Conservation (phyloP, 768 basidiomycete genomes). For the Polyporus arcularius region DNA sequence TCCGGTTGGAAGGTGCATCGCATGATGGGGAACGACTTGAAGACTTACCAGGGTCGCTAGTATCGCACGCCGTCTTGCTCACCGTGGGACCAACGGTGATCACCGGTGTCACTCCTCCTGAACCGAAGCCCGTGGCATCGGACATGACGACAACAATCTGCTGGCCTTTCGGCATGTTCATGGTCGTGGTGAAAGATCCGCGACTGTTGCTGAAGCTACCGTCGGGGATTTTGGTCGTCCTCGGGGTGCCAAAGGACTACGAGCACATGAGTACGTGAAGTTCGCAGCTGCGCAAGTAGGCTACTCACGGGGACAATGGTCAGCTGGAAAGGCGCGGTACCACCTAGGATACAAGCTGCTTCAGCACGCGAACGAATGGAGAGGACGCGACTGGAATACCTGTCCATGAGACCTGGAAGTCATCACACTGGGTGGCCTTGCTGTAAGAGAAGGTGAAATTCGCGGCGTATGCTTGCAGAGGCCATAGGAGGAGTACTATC, state of each 20-base stretch:
- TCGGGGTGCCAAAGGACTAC: constrained; percentile 55
- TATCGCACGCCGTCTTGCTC: neutral
- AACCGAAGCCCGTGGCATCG: constrained; percentile 69
- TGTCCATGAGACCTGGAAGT: constrained; percentile 59
- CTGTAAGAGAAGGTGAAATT: constrained; percentile 53
- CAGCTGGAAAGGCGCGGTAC: constrained; percentile 52
- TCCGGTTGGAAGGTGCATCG: neutral
- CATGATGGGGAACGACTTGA: neutral
- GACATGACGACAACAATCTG: constrained; percentile 66
- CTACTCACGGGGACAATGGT: constrained; percentile 50
- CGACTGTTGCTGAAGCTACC: constrained; percentile 52
- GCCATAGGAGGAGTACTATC: constrained; percentile 22
- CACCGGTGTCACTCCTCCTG: constrained; percentile 39
- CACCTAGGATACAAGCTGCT: constrained; percentile 42
- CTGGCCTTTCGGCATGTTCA: constrained; percentile 43
- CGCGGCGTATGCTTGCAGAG: constrained; percentile 20
- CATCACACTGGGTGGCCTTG: constrained; percentile 59
- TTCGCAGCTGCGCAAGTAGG: constrained; percentile 23
- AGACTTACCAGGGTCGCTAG: constrained; percentile 2
- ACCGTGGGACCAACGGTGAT: constrained; percentile 6
- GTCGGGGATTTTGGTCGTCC: constrained; percentile 56
- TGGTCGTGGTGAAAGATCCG: constrained; percentile 50
- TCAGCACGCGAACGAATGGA: neutral
- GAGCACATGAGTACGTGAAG: constrained; percentile 48
- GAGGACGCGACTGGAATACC: constrained; percentile 39